Conservation (phyloP, 805 yeast genomes). For the Yarrowia keelungensis region DNA sequence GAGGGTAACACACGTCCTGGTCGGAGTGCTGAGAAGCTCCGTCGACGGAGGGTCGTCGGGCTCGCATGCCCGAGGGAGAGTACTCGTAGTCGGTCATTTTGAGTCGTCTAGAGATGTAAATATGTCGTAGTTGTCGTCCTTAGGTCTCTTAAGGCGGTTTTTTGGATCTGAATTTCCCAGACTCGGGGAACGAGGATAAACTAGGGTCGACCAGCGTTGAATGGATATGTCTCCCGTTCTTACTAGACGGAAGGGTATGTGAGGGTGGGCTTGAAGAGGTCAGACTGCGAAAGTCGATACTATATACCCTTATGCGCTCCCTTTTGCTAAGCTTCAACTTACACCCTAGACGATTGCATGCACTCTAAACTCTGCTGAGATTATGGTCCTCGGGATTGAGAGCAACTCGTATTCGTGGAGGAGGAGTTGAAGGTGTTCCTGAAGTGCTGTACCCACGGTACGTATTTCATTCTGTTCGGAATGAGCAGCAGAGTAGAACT, state of each 20-base stretch:
- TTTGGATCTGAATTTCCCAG: conserved; percentile 37
- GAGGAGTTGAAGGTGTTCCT: background rate
- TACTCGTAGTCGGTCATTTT: conserved; percentile 24
- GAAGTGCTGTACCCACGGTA: background rate
- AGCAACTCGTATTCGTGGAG: background rate
- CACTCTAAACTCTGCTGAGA: conserved; percentile 20
- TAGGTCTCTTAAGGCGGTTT: conserved; percentile 34
- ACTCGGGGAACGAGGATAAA: conserved; percentile 34
- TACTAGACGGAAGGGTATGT: conserved; percentile 39
- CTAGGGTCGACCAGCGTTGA: conserved; percentile 40
- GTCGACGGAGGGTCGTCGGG: conserved; percentile 39
- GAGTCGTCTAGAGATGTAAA: background rate
- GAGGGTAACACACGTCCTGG: conserved; percentile 39
- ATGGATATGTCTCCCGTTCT: conserved; percentile 37
- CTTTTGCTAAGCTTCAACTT: conserved; percentile 9
- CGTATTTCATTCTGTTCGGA: background rate
- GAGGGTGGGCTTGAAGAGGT: conserved; percentile 12
- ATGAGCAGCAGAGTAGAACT: no score
- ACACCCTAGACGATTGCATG: conserved; percentile 25
- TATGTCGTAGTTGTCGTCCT: background rate
- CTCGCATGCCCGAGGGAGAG: conserved; percentile 18
- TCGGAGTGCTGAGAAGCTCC: conserved; percentile 36
- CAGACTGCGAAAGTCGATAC: conserved; percentile 30
- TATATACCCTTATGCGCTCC: conserved; percentile 4
- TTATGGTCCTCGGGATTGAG: conserved; percentile 7